Percentiles rank a stretch among this genome's conserved stretches.
These are phyloP conservation scores for Monosporozyma unispora DNA, from an alignment of 805 yeast genomes.

Conservation along the genomic window DNA sequence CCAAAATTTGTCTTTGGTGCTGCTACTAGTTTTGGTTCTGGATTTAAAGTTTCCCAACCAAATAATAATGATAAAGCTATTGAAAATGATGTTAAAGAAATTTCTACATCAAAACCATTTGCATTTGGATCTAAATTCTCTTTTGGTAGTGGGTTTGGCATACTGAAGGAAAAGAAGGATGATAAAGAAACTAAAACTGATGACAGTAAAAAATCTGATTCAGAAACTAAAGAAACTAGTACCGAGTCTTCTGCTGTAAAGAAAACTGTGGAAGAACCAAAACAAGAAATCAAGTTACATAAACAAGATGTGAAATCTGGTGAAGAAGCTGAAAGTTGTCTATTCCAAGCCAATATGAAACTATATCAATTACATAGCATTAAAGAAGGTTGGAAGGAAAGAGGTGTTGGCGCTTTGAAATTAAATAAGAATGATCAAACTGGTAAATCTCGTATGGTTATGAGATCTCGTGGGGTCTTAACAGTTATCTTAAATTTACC, in stretches of 20 bases:
- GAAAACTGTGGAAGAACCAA: constrained; percentile 11
- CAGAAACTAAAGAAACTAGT: constrained; percentile 1
- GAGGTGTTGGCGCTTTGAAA: constrained; percentile 85
- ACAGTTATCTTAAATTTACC: constrained; percentile 75
- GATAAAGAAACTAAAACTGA: constrained; percentile 8
- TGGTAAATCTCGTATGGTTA: constrained; percentile 59
- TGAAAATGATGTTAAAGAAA: background rate
- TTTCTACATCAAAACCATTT: constrained; percentile 14
- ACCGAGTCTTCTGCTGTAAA: background rate
- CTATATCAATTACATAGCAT: constrained; percentile 64
- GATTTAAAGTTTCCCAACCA: constrained; percentile 22
- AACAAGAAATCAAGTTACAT: constrained; percentile 39
- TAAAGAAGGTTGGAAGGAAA: constrained; percentile 86
- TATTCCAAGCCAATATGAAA: constrained; percentile 66
- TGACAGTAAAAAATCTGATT: constrained; percentile 7
- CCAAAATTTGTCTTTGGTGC: constrained; percentile 52
- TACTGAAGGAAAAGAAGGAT: constrained; percentile 15
- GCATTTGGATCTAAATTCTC: constrained; percentile 40
- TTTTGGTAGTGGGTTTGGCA: constrained; percentile 33
- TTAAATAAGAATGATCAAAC: constrained; percentile 43
- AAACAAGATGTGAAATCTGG: constrained; percentile 68
- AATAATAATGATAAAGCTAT: constrained; percentile 7
- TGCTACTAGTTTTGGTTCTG: constrained; percentile 40
- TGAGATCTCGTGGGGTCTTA: constrained; percentile 84
- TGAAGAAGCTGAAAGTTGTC: constrained; percentile 73